Percentiles rank a stretch among this genome's conserved stretches.
These are phyloP conservation scores for Fusarium lyarnte DNA, from an alignment of 2,329 filamentous ascomycete species.

Conservation along the genomic window DNA sequence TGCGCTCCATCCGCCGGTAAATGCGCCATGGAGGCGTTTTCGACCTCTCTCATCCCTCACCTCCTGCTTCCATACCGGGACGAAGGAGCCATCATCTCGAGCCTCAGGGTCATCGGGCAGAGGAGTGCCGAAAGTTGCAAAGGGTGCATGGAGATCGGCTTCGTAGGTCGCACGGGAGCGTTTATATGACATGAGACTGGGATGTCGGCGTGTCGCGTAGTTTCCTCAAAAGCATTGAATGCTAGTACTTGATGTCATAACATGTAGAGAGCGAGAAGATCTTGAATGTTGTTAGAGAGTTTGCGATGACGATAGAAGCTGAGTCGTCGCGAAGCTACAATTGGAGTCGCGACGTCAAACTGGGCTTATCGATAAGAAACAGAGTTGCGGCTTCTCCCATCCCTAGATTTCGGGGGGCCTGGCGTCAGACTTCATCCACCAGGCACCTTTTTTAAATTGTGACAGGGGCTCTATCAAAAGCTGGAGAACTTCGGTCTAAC, in stretches of 20 bases:
- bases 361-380: conserved; percentile 34
- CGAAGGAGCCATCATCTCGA: conserved; percentile 90
- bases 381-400: conserved; percentile 14
- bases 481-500: conserved; percentile 16
- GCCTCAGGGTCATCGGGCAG: conserved; percentile 81
- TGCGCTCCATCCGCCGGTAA: conserved; percentile 96
- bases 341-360: conserved; percentile 28
- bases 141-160: conserved; percentile 77
- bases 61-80: conserved; percentile 98
- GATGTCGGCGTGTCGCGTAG: conserved; percentile 6
- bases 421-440: not conserved
- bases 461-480: conserved; percentile 17
- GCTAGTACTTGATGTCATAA: not conserved
- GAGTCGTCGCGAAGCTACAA: conserved; percentile 9
- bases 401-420: conserved; percentile 2
- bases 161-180: conserved; percentile 82
- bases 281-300: not conserved
- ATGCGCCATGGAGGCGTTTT: conserved; percentile 92
- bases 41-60: conserved; percentile 91
- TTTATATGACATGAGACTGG: conserved; percentile 75
- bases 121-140: conserved; percentile 83
- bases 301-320: conserved; percentile 14
- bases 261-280: not conserved
- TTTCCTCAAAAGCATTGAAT: conserved; percentile 23
- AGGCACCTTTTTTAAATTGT: not conserved